Percentiles rank a stretch among this genome's conserved stretches.
Conservation (phyloP, 495 filamentous ascomycete genomes). For the Penicillium silybi region DNA sequence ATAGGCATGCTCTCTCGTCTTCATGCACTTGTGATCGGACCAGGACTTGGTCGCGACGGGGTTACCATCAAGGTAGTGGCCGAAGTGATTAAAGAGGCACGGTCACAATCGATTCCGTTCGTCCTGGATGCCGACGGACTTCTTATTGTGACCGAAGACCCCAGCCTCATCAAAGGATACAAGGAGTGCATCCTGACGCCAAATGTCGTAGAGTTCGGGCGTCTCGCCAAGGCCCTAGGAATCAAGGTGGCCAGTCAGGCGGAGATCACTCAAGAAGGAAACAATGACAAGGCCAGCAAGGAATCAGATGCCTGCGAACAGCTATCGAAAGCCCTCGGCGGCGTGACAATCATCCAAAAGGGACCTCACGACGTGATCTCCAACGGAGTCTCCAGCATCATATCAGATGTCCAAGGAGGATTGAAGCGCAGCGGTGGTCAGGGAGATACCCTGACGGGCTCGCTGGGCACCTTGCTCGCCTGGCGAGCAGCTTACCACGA, state of each 20-base stretch:
- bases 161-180: slow-evolving; percentile 76
- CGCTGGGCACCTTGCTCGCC: slow-evolving; percentile 79
- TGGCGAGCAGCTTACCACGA: slow-evolving; percentile 86
- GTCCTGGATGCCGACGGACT: slow-evolving; percentile 93
- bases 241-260: slow-evolving; percentile 49
- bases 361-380: slow-evolving; percentile 80
- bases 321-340: slow-evolving; percentile 73
- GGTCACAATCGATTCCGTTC: slow-evolving; percentile 68
- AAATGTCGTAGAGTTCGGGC: slow-evolving; percentile 88
- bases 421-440: slow-evolving; percentile 90
- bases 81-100: slow-evolving; percentile 74
- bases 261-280: slow-evolving; percentile 36
- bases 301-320: slow-evolving; percentile 60
- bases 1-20: slow-evolving; percentile 78
- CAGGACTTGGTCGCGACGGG: slow-evolving; percentile 83
- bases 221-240: slow-evolving; percentile 68
- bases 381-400: slow-evolving; percentile 70
- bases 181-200: slow-evolving; percentile 85
- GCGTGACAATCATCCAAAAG: slow-evolving; percentile 89
- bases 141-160: slow-evolving; percentile 67
- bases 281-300: slow-evolving; percentile 41
- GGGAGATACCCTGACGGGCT: slow-evolving; percentile 91
- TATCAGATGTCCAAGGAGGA: slow-evolving; percentile 73
- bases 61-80: slow-evolving; percentile 86
- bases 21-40: slow-evolving; percentile 91